phyloP scores from a whole-genome alignment of 108 stramenopile genomes.

The Skeletonema marinoi region DNA sequence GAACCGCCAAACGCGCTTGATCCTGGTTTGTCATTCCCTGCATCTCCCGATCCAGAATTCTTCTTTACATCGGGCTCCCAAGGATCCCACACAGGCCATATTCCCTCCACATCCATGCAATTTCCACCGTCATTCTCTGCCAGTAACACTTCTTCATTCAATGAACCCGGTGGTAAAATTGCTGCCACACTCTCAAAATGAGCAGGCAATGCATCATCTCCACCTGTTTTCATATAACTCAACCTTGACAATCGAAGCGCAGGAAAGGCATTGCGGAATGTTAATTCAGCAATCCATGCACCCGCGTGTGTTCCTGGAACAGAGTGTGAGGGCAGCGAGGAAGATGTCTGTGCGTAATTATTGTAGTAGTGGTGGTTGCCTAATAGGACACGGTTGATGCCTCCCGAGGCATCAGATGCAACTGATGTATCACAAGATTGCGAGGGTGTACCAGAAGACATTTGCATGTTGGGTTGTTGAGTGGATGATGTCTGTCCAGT shows the following conservation, averaged over 20 bases:
- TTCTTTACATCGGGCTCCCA: constrained; percentile 51
- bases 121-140: constrained; percentile 13
- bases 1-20: constrained; percentile 25
- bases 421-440: constrained; percentile 12
- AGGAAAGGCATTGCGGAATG: constrained; percentile 77
- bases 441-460: background rate
- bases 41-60: constrained; percentile 1
- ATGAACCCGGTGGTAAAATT: constrained; percentile 69
- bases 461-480: constrained; percentile 3
- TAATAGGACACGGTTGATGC: constrained; percentile 22
- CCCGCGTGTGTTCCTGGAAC: constrained; percentile 66
- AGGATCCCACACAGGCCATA: constrained; percentile 88
- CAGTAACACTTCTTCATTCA: constrained; percentile 43
- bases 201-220: constrained; percentile 72
- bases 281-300: constrained; percentile 88
- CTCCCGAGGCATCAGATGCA: constrained; percentile 21
- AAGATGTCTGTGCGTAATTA: constrained; percentile 1
- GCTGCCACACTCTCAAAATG: constrained; percentile 90
- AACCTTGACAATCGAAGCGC: constrained; percentile 79
- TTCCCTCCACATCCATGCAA: constrained; percentile 59
- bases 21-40: background rate
- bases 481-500: background rate
- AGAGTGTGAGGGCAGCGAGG: constrained; percentile 54
- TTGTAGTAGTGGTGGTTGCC: constrained; percentile 24
- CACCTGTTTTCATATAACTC: constrained; percentile 78